Percentiles rank a stretch among this genome's conserved stretches.
Conservation (phyloP, 148 eudicot species). For the Rhododendron williamsianum region DNA sequence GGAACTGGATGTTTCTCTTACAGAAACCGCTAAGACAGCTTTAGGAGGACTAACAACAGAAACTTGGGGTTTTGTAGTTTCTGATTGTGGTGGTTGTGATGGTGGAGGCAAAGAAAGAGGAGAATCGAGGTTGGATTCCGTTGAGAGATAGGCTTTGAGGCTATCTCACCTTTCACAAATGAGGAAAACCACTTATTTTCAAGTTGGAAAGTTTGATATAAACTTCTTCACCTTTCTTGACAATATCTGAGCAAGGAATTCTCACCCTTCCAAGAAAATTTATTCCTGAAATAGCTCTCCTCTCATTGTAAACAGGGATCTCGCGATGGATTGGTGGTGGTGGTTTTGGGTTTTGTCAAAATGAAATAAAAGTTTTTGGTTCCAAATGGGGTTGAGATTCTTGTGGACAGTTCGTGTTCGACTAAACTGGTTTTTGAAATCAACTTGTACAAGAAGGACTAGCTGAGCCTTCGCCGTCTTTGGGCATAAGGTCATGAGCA, state of each 20-base stretch:
- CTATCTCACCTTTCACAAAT: too few species aligned
- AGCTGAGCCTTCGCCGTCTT: constrained; percentile 30
- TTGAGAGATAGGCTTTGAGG: too few species aligned
- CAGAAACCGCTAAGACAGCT: too few species aligned
- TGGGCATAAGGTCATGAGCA: constrained; percentile 37
- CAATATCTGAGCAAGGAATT: constrained; percentile 33
- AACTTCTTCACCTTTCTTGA: constrained; percentile 33
- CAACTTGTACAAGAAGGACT: constrained; percentile 31
- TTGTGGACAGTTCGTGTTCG: constrained; percentile 26
- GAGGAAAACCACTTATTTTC: constrained; percentile 28
- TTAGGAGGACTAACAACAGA: too few species aligned
- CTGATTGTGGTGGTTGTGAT: too few species aligned
- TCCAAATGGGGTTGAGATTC: constrained; percentile 32
- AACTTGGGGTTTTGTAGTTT: too few species aligned
- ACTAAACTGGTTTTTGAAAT: constrained; percentile 29
- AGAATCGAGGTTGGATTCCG: too few species aligned
- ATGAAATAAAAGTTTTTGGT: constrained; percentile 29
- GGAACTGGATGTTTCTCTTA: too few species aligned
- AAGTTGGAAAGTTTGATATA: constrained; percentile 28
- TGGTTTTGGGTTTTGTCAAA: constrained; percentile 18
- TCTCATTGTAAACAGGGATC: constrained; percentile 26
- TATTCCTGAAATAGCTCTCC: constrained; percentile 16
- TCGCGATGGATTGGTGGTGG: constrained; percentile 22
- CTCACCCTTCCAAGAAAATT: constrained; percentile 36
- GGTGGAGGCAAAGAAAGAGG: too few species aligned